Percentiles rank a stretch among this genome's conserved stretches.
Conservation (phyloP, 1,284 basidiomycete species). For the Takashimella koratensis region DNA sequence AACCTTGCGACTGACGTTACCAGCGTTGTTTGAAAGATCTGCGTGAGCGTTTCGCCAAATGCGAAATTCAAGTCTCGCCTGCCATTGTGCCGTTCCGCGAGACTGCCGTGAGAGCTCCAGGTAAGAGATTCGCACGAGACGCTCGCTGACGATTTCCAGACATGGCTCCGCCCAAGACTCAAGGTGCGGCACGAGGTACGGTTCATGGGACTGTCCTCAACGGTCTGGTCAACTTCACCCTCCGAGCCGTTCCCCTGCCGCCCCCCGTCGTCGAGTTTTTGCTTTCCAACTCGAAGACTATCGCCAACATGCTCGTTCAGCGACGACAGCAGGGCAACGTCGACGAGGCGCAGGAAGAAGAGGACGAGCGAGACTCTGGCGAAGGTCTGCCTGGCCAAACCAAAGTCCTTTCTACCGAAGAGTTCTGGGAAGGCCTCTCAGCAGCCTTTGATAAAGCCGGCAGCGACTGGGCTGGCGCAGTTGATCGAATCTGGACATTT, state of each 20-base stretch:
- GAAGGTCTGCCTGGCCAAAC: not conserved
- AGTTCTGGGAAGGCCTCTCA: constrained; percentile 77
- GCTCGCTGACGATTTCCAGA: constrained; percentile 51
- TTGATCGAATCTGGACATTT: constrained; percentile 80
- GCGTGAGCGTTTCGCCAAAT: constrained; percentile 86
- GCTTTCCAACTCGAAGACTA: constrained; percentile 58
- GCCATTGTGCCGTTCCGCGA: constrained; percentile 98
- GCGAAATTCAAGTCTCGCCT: constrained; percentile 88
- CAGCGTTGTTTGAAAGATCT: constrained; percentile 94
- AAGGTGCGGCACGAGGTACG: constrained; percentile 71
- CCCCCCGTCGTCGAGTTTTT: constrained; percentile 66
- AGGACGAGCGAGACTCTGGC: constrained; percentile 39
- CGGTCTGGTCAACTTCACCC: constrained; percentile 72
- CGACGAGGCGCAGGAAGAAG: constrained; percentile 22
- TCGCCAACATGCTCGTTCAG: constrained; percentile 40
- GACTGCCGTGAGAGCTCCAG: constrained; percentile 76
- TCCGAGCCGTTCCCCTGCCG: constrained; percentile 80
- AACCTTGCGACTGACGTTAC: no score
- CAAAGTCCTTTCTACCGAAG: constrained; percentile 60
- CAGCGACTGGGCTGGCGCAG: constrained; percentile 73
- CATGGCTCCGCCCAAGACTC: constrained; percentile 80
- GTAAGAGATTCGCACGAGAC: constrained; percentile 51
- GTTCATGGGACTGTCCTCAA: constrained; percentile 66
- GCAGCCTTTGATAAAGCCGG: constrained; percentile 65
- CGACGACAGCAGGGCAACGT: constrained; percentile 24